These are phyloP conservation scores for Xylariaceae sp. DNA, from an alignment of 2,329 filamentous ascomycete genomes.

Conservation along the genomic window DNA sequence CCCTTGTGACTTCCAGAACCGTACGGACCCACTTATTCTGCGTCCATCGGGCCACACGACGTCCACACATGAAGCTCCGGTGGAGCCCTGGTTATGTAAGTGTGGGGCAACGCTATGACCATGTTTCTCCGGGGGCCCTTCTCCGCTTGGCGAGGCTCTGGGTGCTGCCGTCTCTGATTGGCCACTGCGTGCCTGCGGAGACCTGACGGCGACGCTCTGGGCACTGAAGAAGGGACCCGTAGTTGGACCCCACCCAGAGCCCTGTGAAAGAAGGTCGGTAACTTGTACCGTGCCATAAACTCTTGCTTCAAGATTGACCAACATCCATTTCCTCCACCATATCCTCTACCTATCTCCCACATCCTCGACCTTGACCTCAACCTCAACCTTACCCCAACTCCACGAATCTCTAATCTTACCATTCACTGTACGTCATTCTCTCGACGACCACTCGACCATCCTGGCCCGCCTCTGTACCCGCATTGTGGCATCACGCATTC, in stretches of 20 bases:
- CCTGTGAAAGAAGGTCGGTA: not conserved
- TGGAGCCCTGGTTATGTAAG: not conserved
- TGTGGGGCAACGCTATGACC: constrained; percentile 8
- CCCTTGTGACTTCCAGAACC: too few species aligned
- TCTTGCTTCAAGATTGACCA: constrained; percentile 12
- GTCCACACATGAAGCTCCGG: not conserved
- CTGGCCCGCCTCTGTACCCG: not conserved
- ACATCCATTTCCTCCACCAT: constrained; percentile 9
- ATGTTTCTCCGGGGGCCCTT: not conserved
- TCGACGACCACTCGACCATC: not conserved
- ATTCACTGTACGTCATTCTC: not conserved
- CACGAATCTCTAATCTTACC: not conserved
- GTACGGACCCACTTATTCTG: too few species aligned
- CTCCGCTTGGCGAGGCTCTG: not conserved
- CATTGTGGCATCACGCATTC: not conserved
- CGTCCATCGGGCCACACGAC: too few species aligned
- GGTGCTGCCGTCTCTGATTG: not conserved
- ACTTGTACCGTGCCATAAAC: constrained; percentile 8
- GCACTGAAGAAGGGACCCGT: not conserved
- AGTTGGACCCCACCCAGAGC: not conserved
- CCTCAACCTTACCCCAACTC: not conserved
- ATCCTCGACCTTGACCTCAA: not conserved
- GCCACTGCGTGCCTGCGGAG: not conserved
- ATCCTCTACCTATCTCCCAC: not conserved
- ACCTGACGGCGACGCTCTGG: not conserved